Conservation (phyloP, 768 basidiomycete genomes). For the Fibroporia radiculosa region DNA sequence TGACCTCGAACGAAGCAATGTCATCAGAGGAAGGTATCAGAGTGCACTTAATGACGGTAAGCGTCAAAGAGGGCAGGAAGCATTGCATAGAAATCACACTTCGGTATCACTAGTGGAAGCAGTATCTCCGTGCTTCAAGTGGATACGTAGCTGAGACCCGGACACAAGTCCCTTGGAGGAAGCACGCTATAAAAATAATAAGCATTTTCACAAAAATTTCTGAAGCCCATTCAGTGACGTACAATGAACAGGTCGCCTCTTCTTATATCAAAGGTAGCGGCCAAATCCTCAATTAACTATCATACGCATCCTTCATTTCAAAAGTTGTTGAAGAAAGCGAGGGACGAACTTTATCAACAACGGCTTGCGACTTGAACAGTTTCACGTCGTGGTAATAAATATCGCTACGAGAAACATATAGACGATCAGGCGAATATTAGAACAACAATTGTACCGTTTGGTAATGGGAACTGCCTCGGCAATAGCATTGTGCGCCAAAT, state of each 20-base stretch:
- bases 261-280: conserved; percentile 69
- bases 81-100: not conserved
- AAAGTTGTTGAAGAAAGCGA: not conserved
- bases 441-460: conserved; percentile 8
- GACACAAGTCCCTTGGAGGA: conserved; percentile 84
- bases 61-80: not conserved
- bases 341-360: conserved; percentile 62
- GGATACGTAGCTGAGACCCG: conserved; percentile 54
- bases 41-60: conserved; percentile 39
- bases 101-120: too few species aligned
- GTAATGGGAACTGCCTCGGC: conserved; percentile 37
- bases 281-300: conserved; percentile 74
- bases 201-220: too few species aligned
- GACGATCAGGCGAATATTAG: too few species aligned
- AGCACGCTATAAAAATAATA: too few species aligned
- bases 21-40: conserved; percentile 75
- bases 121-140: conserved; percentile 49
- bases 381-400: conserved; percentile 81
- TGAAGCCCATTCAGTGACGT: too few species aligned
- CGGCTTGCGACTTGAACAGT: conserved; percentile 70
- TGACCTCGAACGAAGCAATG: conserved; percentile 52
- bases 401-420: conserved; percentile 42
- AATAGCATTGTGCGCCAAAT: conserved; percentile 65
- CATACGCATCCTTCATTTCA: not conserved
- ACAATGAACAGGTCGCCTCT: conserved; percentile 80